Percentiles rank a stretch among this genome's conserved stretches.
Evolutionary conservation across 495 filamentous ascomycete species (phyloP).

Genomic region (Neurospora cerealis): DNA sequence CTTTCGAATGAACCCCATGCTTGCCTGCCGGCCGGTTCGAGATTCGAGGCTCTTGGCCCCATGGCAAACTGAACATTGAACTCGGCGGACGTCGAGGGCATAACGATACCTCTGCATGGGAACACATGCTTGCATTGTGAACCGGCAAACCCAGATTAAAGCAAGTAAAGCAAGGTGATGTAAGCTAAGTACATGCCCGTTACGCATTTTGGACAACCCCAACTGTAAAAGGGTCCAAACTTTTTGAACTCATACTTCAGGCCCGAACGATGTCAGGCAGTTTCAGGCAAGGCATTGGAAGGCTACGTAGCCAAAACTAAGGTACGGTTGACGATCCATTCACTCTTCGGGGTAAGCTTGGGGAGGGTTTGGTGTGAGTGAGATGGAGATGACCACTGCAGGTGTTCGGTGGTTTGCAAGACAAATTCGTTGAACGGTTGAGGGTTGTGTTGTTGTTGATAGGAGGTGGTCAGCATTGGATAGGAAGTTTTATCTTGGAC

Average conservation of each 20-base stretch:
- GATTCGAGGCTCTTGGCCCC: not conserved
- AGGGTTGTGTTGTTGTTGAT: not conserved
- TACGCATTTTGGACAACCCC: not conserved
- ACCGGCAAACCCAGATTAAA: not conserved
- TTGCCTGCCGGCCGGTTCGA: not conserved
- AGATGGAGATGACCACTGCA: not conserved
- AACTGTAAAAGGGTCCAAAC: not conserved
- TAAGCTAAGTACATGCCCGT: not conserved
- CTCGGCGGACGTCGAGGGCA: not conserved
- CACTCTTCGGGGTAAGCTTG: not conserved
- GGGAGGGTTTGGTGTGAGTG: not conserved
- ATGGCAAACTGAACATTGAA: not conserved
- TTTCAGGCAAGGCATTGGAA: not conserved
- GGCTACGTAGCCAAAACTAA: not conserved
- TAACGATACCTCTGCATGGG: not conserved
- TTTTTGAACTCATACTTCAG: not conserved
- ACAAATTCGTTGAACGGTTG: not conserved
- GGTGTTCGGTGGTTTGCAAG: not conserved
- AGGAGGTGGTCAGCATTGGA: not conserved
- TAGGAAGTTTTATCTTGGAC: not conserved
- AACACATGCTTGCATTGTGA: not conserved
- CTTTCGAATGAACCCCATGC: not conserved
- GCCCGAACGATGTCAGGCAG: not conserved
- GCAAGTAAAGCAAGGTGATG: not conserved
- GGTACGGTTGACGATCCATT: not conserved